phyloP scores from a whole-genome alignment of 805 yeast species.

The Candida michaelii region DNA sequence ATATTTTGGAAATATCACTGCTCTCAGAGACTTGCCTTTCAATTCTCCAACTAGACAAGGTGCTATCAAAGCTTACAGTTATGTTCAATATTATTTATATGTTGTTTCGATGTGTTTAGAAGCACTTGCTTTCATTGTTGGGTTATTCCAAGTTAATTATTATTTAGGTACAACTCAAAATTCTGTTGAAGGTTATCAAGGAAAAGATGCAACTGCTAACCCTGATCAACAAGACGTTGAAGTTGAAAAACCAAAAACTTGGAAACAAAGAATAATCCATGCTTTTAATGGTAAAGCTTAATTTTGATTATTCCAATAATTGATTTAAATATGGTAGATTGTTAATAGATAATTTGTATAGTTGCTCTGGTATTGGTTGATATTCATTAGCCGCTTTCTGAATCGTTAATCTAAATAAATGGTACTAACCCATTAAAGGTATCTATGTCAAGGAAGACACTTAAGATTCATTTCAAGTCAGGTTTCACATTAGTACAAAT shows the following conservation, averaged over 20 bases:
- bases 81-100: constrained; percentile 27
- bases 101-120: constrained; percentile 28
- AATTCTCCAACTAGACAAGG: constrained; percentile 29
- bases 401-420: no score
- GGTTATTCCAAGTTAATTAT: constrained; percentile 33
- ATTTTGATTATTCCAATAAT: no score
- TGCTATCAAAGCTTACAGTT: constrained; percentile 30
- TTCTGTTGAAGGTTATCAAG: constrained; percentile 27
- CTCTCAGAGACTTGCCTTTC: constrained; percentile 22
- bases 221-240: constrained; percentile 1
- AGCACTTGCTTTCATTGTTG: constrained; percentile 26
- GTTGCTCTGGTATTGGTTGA: no score
- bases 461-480: no score
- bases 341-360: not conserved
- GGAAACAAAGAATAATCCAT: not conserved
- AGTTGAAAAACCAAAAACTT: constrained; percentile 2
- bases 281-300: constrained; percentile 2
- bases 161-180: constrained; percentile 37
- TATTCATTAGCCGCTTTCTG: no score
- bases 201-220: constrained; percentile 10
- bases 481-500: no score
- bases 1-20: constrained; percentile 23
- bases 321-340: no score
- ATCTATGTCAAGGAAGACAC: no score
- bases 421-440: no score